Evolutionary conservation across 257 asterid genomes (phyloP).

Genomic region (Forsythia suspensa): DNA sequence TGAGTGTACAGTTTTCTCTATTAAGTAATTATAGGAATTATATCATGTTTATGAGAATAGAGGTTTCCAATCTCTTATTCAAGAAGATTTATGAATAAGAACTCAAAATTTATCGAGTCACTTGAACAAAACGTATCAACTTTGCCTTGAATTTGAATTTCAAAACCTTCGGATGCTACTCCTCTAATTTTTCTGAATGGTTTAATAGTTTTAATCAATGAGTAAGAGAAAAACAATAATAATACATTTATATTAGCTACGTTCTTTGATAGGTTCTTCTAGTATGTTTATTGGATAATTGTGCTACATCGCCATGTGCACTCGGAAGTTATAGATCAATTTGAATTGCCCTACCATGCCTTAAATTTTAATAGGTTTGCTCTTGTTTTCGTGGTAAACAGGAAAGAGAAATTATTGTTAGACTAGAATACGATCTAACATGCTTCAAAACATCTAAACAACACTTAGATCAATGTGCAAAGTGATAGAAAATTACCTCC

Average conservation of each 20-base stretch:
- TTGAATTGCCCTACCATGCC: neutral
- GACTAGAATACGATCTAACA: no score
- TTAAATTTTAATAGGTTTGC: neutral
- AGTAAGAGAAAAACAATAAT: neutral
- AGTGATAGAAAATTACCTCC: no score
- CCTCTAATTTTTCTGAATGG: neutral
- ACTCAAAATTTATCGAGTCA: no score
- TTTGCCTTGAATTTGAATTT: neutral
- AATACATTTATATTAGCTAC: neutral
- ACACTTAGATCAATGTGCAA: no score
- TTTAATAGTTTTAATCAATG: neutral
- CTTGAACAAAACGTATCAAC: neutral
- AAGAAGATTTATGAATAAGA: neutral
- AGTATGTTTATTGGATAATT: no score
- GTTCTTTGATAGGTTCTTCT: neutral
- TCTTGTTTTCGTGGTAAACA: neutral
- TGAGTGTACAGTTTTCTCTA: slow-evolving; percentile 29
- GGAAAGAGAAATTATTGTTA: neutral
- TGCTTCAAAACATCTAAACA: no score
- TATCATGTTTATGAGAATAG: neutral
- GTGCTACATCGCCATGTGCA: neutral
- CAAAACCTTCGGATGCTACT: neutral
- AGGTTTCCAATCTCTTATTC: neutral
- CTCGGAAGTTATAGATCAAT: neutral
- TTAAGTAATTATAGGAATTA: neutral